Conservation (phyloP, 1,139 yeast genomes). For the Pichia sp. region DNA sequence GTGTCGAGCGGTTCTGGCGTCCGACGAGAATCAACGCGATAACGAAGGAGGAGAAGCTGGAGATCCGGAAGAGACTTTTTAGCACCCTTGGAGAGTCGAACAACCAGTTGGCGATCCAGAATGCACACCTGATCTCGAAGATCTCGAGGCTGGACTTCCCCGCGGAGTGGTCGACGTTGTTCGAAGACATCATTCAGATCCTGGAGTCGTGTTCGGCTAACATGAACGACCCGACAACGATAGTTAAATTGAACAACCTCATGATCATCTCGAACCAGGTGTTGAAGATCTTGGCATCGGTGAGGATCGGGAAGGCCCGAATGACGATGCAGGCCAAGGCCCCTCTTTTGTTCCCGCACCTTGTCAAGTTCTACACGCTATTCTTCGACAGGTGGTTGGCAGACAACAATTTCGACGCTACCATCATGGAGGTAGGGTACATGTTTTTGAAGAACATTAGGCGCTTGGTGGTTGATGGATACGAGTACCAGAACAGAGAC, state of each 20-base stretch:
- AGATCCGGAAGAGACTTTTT: slow-evolving; percentile 58
- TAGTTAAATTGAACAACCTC: slow-evolving; percentile 54
- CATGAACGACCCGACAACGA: slow-evolving; percentile 22
- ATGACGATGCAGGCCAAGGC: slow-evolving; percentile 72
- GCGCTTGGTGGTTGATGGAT: slow-evolving; percentile 73
- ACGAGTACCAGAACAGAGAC: slow-evolving; percentile 60
- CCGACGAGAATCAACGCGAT: slow-evolving; percentile 54
- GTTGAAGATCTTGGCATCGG: slow-evolving; percentile 66
- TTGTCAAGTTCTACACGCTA: slow-evolving; percentile 54
- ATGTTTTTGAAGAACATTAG: slow-evolving; percentile 69
- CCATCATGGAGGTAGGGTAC: slow-evolving; percentile 67
- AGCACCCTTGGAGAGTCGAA: slow-evolving; percentile 62
- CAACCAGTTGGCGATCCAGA: slow-evolving; percentile 70
- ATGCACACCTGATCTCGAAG: slow-evolving; percentile 75
- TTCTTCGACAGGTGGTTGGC: slow-evolving; percentile 62
- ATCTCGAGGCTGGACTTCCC: slow-evolving; percentile 86
- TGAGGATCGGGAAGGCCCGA: slow-evolving; percentile 78
- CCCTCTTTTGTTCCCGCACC: slow-evolving; percentile 53
- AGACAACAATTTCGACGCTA: slow-evolving; percentile 35
- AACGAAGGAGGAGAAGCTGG: slow-evolving; percentile 60
- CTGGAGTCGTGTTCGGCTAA: slow-evolving; percentile 37
- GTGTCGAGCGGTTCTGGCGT: slow-evolving; percentile 81
- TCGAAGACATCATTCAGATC: slow-evolving; percentile 56
- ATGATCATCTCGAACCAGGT: slow-evolving; percentile 70
- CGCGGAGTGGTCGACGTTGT: slow-evolving; percentile 73